A percentile compares a stretch with the other conserved stretches of the same genome.
phyloP scores from a whole-genome alignment of 2,329 filamentous ascomycete genomes.

The Trichoderma sp. region DNA sequence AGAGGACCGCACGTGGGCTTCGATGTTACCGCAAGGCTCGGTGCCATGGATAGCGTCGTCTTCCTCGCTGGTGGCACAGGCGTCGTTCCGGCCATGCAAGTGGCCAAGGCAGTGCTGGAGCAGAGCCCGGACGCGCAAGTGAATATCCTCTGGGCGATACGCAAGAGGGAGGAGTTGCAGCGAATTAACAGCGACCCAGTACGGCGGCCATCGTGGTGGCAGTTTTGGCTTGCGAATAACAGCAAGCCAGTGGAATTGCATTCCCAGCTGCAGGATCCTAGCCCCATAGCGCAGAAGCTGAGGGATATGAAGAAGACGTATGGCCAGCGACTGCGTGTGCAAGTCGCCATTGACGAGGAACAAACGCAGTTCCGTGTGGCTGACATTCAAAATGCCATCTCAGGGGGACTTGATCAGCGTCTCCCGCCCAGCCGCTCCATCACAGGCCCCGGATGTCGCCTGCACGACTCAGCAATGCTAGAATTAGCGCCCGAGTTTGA shows the following conservation, averaged over 20 bases:
- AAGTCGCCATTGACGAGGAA: slow-evolving; percentile 83
- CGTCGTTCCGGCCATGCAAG: slow-evolving; percentile 84
- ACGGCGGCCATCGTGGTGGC: slow-evolving; percentile 27
- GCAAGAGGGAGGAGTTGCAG: slow-evolving; percentile 53
- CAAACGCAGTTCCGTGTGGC: slow-evolving; percentile 58
- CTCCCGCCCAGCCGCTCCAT: not conserved
- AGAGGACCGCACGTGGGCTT: slow-evolving; percentile 76
- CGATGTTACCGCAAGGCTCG: slow-evolving; percentile 38
- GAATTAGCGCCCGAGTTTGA: slow-evolving; percentile 33
- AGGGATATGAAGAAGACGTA: slow-evolving; percentile 57
- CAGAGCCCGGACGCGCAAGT: slow-evolving; percentile 41
- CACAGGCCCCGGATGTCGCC: slow-evolving; percentile 24
- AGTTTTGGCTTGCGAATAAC: slow-evolving; percentile 23
- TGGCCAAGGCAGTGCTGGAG: slow-evolving; percentile 60
- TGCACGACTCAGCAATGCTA: slow-evolving; percentile 34
- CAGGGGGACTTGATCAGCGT: not conserved
- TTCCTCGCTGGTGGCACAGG: slow-evolving; percentile 93
- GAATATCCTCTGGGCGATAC: slow-evolving; percentile 78
- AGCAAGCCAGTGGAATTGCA: slow-evolving; percentile 23
- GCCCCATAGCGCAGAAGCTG: slow-evolving; percentile 60
- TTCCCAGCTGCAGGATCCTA: slow-evolving; percentile 29
- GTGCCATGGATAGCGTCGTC: slow-evolving; percentile 50
- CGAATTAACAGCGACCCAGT: not conserved
- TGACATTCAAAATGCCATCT: slow-evolving; percentile 42
- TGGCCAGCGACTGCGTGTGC: slow-evolving; percentile 57